phyloP scores from a whole-genome alignment of 805 yeast species.

The Metschnikowia borealis region DNA sequence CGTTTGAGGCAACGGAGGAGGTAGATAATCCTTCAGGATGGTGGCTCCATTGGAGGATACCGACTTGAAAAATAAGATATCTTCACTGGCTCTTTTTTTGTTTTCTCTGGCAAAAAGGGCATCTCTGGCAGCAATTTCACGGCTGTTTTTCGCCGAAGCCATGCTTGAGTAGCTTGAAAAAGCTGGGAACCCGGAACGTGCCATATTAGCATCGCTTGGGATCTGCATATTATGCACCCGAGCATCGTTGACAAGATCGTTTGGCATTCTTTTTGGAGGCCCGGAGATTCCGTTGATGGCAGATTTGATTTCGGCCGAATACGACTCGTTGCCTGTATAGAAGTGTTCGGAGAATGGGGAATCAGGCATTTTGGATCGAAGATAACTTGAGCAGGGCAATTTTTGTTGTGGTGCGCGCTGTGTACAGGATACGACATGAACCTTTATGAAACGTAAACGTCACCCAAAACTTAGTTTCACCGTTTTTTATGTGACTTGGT shows the following conservation, averaged over 20 bases:
- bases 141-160: background rate
- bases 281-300: constrained; percentile 6
- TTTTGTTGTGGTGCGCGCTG: background rate
- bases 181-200: background rate
- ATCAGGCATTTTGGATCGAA: constrained; percentile 4
- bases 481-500: background rate
- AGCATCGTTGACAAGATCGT: constrained; percentile 9
- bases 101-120: background rate
- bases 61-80: constrained; percentile 6
- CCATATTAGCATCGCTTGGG: background rate
- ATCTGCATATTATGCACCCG: constrained; percentile 5
- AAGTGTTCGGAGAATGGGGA: constrained; percentile 6
- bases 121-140: background rate
- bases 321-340: constrained; percentile 7
- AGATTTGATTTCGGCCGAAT: constrained; percentile 2
- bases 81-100: constrained; percentile 1
- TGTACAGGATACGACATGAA: background rate
- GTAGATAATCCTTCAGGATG: constrained; percentile 12
- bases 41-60: constrained; percentile 7
- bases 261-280: constrained; percentile 15
- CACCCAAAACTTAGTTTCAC: no score
- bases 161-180: background rate
- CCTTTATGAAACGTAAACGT: background rate
- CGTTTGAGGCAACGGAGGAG: constrained; percentile 9
- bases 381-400: background rate